Evolutionary conservation across 2,329 filamentous ascomycete species (phyloP), one percentile per base, ranked within the genome.

Genomic region (Neofusicoccum ribis): DNA sequence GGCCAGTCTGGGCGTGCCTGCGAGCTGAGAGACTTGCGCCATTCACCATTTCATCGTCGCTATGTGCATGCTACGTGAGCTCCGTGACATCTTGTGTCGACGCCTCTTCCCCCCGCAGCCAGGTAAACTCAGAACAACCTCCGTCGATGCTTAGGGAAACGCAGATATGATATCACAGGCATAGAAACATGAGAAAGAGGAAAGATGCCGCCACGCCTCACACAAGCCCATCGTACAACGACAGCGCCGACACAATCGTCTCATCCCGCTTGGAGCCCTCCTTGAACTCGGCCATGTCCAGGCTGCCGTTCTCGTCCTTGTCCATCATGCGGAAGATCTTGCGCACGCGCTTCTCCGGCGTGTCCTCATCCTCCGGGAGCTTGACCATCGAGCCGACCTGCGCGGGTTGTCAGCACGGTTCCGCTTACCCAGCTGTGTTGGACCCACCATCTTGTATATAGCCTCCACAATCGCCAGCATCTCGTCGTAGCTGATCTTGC

Each of bases 311-410:
- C 83, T 98, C 94, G 78, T 99, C 95, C 86, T 99, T 99, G 84
- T 99, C 95, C 95, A 99, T 99, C 95, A 98, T 98, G 74, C 90
- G 86, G 85, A 99, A 99, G 79, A 99, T 98, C 85, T 99, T 99
- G 80, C 86, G 89, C 68, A 99, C 95, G 69, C 95, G 90, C 84
- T 99, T 99, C 85, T 98, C 94, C 17, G 95, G 95, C 65, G 95
- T 99, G 81, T 99, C 94, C 83, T 99, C 95, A 81, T 99, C 95
- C 79, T 97, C 93, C 61, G 95, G 95, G 50, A 99, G 86, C 81
- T 98, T 98, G 73, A 99, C 95, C 95, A 99, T 99, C 61, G 93
- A 97, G 70, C 95, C 95, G 74, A 97, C 93, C 93, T 97, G 70
- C 36, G 46, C 14, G 12, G 34, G 2, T 17, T 63, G 67, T 76